These are phyloP conservation scores for Chenopodium album DNA, from an alignment of 148 eudicot species.

Conservation along the genomic window DNA sequence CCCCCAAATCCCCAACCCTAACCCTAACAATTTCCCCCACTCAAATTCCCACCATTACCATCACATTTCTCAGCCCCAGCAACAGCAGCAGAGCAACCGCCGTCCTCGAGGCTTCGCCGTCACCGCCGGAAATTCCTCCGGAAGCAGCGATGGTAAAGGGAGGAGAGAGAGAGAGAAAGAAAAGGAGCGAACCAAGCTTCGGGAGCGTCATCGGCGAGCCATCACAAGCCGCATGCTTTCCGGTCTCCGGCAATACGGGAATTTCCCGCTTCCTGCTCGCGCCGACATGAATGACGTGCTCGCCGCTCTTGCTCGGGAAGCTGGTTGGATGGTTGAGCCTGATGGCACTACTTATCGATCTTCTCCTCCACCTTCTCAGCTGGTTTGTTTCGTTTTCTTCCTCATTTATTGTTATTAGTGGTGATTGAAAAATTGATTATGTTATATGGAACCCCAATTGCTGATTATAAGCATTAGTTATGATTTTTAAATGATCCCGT, in stretches of 20 bases:
- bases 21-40: constrained; percentile 18
- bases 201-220: constrained; percentile 76
- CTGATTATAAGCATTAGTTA: no score
- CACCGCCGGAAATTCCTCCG: constrained; percentile 23
- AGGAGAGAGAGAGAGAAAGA: constrained; percentile 69
- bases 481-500: no score
- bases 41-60: constrained; percentile 6
- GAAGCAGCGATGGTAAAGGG: constrained; percentile 31
- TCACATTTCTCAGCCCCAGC: constrained; percentile 21
- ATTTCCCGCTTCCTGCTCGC: constrained; percentile 60
- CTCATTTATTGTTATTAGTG: not conserved
- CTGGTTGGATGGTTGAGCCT: constrained; percentile 62
- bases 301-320: constrained; percentile 67
- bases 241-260: constrained; percentile 74
- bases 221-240: constrained; percentile 78
- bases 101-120: constrained; percentile 73
- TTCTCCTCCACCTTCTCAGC: constrained; percentile 32
- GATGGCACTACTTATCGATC: constrained; percentile 65
- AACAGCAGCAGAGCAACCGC: constrained; percentile 32
- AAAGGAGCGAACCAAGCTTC: constrained; percentile 68
- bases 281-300: constrained; percentile 79
- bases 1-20: constrained; percentile 19
- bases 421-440: no score
- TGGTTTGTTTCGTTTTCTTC: constrained; percentile 21
- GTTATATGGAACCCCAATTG: no score